phyloP scores from a whole-genome alignment of 768 basidiomycete genomes.

The Candolleomyces efflorescens region DNA sequence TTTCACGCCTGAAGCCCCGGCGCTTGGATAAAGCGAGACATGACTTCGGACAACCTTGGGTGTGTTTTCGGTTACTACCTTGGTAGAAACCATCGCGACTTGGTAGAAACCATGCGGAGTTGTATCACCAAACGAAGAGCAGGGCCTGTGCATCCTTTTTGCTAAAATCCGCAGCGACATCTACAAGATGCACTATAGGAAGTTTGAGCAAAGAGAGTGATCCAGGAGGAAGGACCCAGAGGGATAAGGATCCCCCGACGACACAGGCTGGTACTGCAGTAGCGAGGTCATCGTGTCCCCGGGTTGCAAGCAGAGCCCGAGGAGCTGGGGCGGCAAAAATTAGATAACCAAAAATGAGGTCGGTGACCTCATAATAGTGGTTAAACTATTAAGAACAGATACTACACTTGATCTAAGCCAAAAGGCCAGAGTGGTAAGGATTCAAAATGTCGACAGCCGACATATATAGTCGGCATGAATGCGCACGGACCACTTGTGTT shows the following conservation, averaged over 20 bases:
- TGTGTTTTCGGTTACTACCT: too few species aligned
- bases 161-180: background rate
- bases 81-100: too few species aligned
- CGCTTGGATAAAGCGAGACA: too few species aligned
- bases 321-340: slow-evolving; percentile 50
- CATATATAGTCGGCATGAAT: background rate
- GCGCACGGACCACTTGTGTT: background rate
- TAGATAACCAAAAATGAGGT: slow-evolving; percentile 51
- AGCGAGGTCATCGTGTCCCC: slow-evolving; percentile 51
- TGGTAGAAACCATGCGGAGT: too few species aligned
- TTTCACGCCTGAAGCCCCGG: too few species aligned
- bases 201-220: background rate
- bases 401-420: slow-evolving; percentile 98
- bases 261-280: slow-evolving; percentile 36
- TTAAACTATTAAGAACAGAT: slow-evolving; percentile 92
- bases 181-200: background rate
- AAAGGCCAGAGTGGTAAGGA: slow-evolving; percentile 87
- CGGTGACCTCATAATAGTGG: slow-evolving; percentile 56
- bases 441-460: background rate
- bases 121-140: too few species aligned
- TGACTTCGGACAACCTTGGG: too few species aligned
- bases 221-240: background rate
- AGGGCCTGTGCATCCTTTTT: background rate
- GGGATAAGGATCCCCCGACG: background rate
- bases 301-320: slow-evolving; percentile 59